Percentiles rank a stretch among this genome's conserved stretches.
Evolutionary conservation across 1,284 basidiomycete genomes (phyloP).

Genomic region (Lentinus polychrous): DNA sequence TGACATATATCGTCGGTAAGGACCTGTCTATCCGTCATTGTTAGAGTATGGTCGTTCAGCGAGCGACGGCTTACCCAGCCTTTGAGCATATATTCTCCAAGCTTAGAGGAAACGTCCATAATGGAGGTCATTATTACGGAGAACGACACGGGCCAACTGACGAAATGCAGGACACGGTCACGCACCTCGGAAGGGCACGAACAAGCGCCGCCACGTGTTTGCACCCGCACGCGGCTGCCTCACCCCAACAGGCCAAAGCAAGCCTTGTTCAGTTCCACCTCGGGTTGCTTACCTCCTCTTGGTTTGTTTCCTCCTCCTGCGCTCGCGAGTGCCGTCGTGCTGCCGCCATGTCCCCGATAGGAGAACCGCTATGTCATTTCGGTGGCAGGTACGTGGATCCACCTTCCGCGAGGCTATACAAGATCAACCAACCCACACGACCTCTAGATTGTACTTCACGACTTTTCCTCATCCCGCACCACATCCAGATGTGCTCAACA

Average conservation of each 20-base stretch:
- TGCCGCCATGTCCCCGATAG: slow-evolving; percentile 33
- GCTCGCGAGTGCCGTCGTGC: slow-evolving; percentile 8
- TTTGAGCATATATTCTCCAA: slow-evolving; percentile 68
- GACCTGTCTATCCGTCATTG: slow-evolving; percentile 34
- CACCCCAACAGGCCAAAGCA: slow-evolving; percentile 15
- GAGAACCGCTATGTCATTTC: slow-evolving; percentile 72
- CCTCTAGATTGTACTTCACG: slow-evolving; percentile 72
- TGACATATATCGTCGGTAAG: slow-evolving; percentile 61
- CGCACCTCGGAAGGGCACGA: slow-evolving; percentile 5
- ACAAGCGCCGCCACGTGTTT: slow-evolving; percentile 17
- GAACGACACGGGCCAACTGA: not conserved
- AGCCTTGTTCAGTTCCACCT: slow-evolving; percentile 13
- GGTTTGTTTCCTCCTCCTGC: slow-evolving; percentile 9
- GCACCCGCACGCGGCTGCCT: slow-evolving; percentile 22
- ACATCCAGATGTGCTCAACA: slow-evolving; percentile 54
- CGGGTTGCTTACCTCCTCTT: slow-evolving; percentile 12
- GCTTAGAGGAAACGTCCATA: slow-evolving; percentile 46
- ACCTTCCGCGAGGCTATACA: slow-evolving; percentile 2
- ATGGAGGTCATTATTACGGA: slow-evolving; percentile 39
- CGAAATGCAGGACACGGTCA: not conserved
- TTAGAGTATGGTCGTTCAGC: slow-evolving; percentile 33
- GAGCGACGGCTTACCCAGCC: slow-evolving; percentile 53
- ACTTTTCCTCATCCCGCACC: slow-evolving; percentile 72
- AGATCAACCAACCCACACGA: slow-evolving; percentile 11
- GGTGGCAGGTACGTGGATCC: slow-evolving; percentile 50